Evolutionary conservation across 371 early-diverging fungal genomes (phyloP).

Genomic region (Syncephalis plumigaleata): DNA sequence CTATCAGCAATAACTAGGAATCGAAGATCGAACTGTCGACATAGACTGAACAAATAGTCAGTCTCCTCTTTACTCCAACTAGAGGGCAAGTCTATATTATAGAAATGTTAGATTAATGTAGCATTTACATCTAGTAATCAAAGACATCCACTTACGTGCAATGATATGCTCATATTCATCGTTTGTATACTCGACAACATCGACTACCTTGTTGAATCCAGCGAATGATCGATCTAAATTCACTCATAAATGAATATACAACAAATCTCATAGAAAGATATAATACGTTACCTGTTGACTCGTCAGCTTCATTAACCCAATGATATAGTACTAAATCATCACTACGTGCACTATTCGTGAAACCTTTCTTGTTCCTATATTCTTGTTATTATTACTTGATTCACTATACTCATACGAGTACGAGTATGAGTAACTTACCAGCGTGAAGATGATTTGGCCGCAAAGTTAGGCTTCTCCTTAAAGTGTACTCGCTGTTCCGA

Average conservation of each 20-base stretch:
- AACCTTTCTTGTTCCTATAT: slow-evolving; percentile 50
- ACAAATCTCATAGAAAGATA: background rate
- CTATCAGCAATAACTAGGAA: slow-evolving; percentile 75
- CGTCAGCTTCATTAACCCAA: slow-evolving; percentile 50
- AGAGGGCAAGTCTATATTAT: slow-evolving; percentile 18
- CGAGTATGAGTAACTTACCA: too few species aligned
- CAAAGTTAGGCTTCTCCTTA: slow-evolving; percentile 49
- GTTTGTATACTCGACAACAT: slow-evolving; percentile 40
- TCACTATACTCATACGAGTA: too few species aligned
- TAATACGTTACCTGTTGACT: slow-evolving; percentile 13
- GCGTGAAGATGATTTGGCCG: slow-evolving; percentile 25
- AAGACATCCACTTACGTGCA: too few species aligned
- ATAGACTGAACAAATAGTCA: slow-evolving; percentile 58
- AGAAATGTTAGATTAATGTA: background rate
- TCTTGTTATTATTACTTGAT: too few species aligned
- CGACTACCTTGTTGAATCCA: slow-evolving; percentile 40
- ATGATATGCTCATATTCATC: slow-evolving; percentile 37
- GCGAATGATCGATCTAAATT: slow-evolving; percentile 37
- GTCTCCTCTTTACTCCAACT: slow-evolving; percentile 81
- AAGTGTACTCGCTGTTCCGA: slow-evolving; percentile 28
- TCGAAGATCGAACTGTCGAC: slow-evolving; percentile 55
- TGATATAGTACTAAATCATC: slow-evolving; percentile 54
- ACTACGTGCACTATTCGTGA: slow-evolving; percentile 57
- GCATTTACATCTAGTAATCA: too few species aligned
- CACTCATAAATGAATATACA: background rate